These are phyloP conservation scores for Sclerotinia borealis DNA, from an alignment of 2,329 filamentous ascomycete species.

Conservation along the genomic window DNA sequence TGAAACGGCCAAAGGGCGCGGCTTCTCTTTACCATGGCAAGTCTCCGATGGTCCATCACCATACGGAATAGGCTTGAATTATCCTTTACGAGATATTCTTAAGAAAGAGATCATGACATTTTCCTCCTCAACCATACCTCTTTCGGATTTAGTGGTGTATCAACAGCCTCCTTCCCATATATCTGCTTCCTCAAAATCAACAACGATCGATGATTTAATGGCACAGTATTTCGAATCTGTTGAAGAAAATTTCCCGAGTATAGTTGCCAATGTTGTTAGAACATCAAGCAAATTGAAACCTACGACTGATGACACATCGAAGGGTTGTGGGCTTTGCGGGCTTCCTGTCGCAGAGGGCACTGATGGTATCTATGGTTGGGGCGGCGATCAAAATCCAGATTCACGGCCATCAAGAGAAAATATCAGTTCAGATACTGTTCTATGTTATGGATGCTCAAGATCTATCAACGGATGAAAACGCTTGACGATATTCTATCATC, in stretches of 20 bases:
- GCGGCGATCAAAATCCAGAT: conserved; percentile 47
- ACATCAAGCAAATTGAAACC: conserved; percentile 77
- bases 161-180: conserved; percentile 33
- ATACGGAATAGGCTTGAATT: conserved; percentile 48
- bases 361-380: conserved; percentile 54
- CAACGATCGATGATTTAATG: conserved; percentile 90
- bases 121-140: conserved; percentile 45
- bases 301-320: conserved; percentile 31
- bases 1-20: conserved; percentile 86
- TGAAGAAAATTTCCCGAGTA: conserved; percentile 78
- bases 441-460: conserved; percentile 72
- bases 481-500: conserved; percentile 9
- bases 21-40: conserved; percentile 75
- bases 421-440: conserved; percentile 31
- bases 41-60: conserved; percentile 60
- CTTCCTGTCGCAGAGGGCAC: conserved; percentile 58
- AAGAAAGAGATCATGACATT: conserved; percentile 73
- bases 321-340: conserved; percentile 60
- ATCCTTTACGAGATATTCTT: conserved; percentile 79
- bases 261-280: conserved; percentile 91
- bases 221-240: conserved; percentile 80
- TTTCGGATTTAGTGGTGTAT: conserved; percentile 44
- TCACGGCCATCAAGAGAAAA: conserved; percentile 27
- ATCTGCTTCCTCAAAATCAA: conserved; percentile 47
- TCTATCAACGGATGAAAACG: conserved; percentile 47